Evolutionary conservation across 345 rosid genomes (phyloP), one percentile per base, ranked within the genome.

Genomic region (Salix purpurea): DNA sequence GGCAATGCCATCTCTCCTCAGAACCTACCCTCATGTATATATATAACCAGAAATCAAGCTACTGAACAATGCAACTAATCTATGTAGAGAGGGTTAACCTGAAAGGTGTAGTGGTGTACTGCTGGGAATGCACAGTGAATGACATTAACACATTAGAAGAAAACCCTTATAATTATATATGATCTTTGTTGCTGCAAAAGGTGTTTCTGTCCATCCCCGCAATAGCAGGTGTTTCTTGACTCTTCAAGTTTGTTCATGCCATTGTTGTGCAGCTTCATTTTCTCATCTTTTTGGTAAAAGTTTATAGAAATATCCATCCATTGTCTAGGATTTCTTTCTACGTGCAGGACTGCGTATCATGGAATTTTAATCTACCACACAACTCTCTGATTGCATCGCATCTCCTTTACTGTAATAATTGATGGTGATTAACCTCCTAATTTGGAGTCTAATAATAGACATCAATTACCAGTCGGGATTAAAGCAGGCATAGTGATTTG

Each of bases 21-120:
- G 12, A 60, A 37, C 28, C 5, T 7, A n/a, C 42, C 65, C 54
- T 60, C 23, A 10, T 77, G 84, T 81, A 73, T 70, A 73, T 70
- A 72, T 76, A 30, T 30, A 81, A 76, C 74, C 46, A 72, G 67
- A 80, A 71, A 32, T 23, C 2, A 64, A 78, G 72, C 62, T 28
- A 67, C 77, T 21, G 69, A 23, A 0, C 5, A 4, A 40, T 52
- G 12, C 13, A 30, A 64, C 36, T 75, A 70, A 73, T 67, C 34
- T 68, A 58, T 58, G 64, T 3, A 58, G 28, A 58, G 28, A 12
- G 62, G 62, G 62, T 58, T 23, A 58, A n/a, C 62, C 62, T 10
- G 24, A 58, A 23, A n/a, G 16, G 52, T 48, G 65, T 67, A 44
- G 26, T 40, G 16, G 52, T 48, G 65, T 67, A 44, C 34, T 40